A percentile compares a stretch with the other conserved stretches of the same genome.
Conservation (phyloP, 1,284 basidiomycete species). For the Sutorius eximius region DNA sequence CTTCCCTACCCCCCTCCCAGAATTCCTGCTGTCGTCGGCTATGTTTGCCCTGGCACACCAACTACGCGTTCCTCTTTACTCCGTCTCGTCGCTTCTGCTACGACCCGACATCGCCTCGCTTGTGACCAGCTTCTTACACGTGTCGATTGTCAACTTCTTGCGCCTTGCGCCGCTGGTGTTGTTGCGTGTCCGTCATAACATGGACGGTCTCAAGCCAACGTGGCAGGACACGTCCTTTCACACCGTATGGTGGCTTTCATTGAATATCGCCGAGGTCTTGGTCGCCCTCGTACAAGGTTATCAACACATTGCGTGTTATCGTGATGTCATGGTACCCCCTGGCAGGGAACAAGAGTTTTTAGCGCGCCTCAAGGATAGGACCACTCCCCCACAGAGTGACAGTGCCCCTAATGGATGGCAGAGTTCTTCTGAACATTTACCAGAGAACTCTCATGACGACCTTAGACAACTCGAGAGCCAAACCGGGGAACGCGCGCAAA, state of each 20-base stretch:
- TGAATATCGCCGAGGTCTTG: conserved; percentile 65
- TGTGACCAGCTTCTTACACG: conserved; percentile 51
- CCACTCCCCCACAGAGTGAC: conserved; percentile 11
- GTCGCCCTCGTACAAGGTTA: conserved; percentile 69
- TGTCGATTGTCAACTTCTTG: conserved; percentile 50
- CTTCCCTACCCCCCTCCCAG: conserved; percentile 59
- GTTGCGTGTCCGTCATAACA: conserved; percentile 50
- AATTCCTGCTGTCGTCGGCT: conserved; percentile 56
- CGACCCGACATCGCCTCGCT: conserved; percentile 40
- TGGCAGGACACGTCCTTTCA: conserved; percentile 60
- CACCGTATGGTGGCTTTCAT: conserved; percentile 70
- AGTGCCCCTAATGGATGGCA: conserved; percentile 15
- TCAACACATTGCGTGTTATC: conserved; percentile 61
- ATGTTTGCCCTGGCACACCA: conserved; percentile 62
- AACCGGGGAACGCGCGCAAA: not conserved
- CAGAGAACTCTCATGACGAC: conserved; percentile 21
- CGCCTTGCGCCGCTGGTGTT: conserved; percentile 56
- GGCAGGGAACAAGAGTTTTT: conserved; percentile 39
- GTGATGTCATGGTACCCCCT: conserved; percentile 58
- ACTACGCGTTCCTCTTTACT: conserved; percentile 53
- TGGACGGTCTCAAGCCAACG: conserved; percentile 45
- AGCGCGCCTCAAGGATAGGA: conserved; percentile 20
- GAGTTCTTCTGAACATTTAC: conserved; percentile 10
- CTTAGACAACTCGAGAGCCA: conserved; percentile 26
- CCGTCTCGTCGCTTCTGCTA: conserved; percentile 29